These are phyloP conservation scores for Tetrahymena malaccensis DNA, from an alignment of 73 alveolate species.

Conservation along the genomic window DNA sequence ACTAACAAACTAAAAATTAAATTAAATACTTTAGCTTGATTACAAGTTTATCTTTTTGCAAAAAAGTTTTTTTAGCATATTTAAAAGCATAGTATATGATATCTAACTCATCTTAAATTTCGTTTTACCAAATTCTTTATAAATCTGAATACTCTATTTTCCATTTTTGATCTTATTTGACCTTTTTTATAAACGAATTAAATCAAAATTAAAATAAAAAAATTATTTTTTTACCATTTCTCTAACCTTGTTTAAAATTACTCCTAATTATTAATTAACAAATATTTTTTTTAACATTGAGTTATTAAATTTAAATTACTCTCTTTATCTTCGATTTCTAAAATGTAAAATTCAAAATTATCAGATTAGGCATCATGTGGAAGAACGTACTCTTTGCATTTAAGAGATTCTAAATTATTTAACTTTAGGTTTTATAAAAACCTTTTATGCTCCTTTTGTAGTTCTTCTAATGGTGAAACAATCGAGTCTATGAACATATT, in stretches of 20 bases:
- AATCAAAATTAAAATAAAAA: not conserved
- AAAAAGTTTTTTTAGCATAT: not conserved
- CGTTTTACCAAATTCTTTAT: not conserved
- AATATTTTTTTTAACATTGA: no score
- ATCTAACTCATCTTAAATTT: not conserved
- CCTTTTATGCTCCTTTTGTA: not conserved
- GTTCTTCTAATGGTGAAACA: not conserved
- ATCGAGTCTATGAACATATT: not conserved
- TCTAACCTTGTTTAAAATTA: not conserved
- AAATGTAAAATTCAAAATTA: not conserved
- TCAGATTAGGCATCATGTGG: not conserved
- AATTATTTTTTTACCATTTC: not conserved
- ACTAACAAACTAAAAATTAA: no score
- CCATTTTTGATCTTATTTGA: not conserved
- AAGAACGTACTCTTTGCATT: not conserved
- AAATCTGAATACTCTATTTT: not conserved
- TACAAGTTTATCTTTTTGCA: not conserved
- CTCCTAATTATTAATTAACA: not conserved
- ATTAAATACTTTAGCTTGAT: not conserved
- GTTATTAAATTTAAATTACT: not conserved
- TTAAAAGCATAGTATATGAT: not conserved
- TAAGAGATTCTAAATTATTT: not conserved
- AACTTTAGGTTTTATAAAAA: not conserved
- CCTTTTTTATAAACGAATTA: not conserved
- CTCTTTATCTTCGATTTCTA: not conserved